phyloP scores from a whole-genome alignment of 164 flowering plant species.

The Nymphaea colorata region DNA sequence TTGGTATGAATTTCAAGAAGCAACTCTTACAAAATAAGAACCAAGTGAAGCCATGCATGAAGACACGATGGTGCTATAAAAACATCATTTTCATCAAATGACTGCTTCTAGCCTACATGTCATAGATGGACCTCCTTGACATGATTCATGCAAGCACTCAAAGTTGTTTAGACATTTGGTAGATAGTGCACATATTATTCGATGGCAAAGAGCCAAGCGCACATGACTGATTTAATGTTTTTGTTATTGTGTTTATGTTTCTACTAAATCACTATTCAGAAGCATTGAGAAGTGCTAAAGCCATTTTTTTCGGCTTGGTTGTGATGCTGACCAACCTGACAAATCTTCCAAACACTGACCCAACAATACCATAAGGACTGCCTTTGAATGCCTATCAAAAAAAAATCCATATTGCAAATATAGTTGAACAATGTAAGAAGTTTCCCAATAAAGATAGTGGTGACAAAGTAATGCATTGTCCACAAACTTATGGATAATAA shows the following conservation, averaged over 20 bases:
- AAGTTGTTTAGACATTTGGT: slow-evolving; percentile 37
- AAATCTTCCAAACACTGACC: slow-evolving; percentile 42
- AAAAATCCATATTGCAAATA: not conserved
- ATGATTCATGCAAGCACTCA: not conserved
- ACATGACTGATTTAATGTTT: slow-evolving; percentile 23
- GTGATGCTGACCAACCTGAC: slow-evolving; percentile 15
- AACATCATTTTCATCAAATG: too few species aligned
- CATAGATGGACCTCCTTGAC: not conserved
- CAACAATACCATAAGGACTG: slow-evolving; percentile 50
- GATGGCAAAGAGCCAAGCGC: slow-evolving; percentile 23
- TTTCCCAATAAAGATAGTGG: not conserved
- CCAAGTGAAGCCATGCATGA: not conserved
- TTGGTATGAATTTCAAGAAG: not conserved
- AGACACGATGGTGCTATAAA: too few species aligned
- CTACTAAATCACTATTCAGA: too few species aligned
- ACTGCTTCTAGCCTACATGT: not conserved
- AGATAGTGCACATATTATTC: slow-evolving; percentile 52
- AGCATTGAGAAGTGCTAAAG: too few species aligned
- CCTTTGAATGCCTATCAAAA: slow-evolving; percentile 36
- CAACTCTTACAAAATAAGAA: not conserved
- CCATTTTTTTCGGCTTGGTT: too few species aligned
- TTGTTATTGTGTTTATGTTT: too few species aligned
- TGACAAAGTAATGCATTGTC: not conserved
- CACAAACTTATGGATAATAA: too few species aligned
- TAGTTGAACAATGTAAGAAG: not conserved